Evolutionary conservation across 2,329 filamentous ascomycete species (phyloP).

Genomic region (Cercospora sp.): DNA sequence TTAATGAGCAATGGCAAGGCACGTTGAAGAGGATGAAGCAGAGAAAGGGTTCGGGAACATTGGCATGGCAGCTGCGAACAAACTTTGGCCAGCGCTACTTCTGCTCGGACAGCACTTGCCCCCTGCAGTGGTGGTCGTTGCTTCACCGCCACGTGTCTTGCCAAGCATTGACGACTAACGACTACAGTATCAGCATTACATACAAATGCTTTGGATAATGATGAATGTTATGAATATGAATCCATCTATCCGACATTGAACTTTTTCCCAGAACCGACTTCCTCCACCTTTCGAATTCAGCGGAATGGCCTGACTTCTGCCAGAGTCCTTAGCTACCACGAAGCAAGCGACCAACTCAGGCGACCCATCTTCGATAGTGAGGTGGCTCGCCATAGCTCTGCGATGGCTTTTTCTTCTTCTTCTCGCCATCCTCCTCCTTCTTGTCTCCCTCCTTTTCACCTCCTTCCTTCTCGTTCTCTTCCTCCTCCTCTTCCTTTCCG

Average conservation of each 20-base stretch:
- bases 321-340: no score
- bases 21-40: neutral
- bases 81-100: neutral
- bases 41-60: neutral
- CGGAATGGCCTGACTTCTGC: no score
- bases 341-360: neutral
- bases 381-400: neutral
- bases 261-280: neutral
- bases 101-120: neutral
- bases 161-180: neutral
- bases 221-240: neutral
- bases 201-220: neutral
- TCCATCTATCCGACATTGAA: neutral
- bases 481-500: neutral
- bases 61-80: neutral
- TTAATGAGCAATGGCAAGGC: neutral
- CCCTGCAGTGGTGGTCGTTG: neutral
- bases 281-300: neutral
- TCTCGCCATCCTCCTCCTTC: neutral
- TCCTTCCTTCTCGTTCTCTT: neutral
- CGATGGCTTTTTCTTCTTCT: neutral
- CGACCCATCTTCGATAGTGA: neutral
- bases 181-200: neutral
- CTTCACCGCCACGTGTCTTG: neutral
- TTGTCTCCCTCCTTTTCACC: neutral